Evolutionary conservation across 2,329 filamentous ascomycete species (phyloP).

Genomic region (Botrytis porri): DNA sequence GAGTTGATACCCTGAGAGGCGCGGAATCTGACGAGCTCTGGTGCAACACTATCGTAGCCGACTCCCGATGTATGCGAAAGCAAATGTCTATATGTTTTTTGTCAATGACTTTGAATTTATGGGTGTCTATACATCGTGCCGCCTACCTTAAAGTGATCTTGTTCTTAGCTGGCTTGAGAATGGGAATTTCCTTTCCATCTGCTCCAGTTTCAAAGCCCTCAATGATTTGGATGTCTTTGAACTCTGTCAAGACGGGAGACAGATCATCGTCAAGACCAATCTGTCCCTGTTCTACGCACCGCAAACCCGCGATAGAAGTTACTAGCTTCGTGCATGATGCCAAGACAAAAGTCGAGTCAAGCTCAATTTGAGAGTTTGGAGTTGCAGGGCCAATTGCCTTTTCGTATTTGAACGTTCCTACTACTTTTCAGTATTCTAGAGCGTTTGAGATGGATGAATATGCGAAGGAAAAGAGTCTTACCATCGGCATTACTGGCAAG

Average conservation of each 20-base stretch:
- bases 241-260: slow-evolving; percentile 28
- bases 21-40: not conserved
- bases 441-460: not conserved
- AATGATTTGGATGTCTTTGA: slow-evolving; percentile 32
- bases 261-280: slow-evolving; percentile 48
- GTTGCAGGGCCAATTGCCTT: slow-evolving; percentile 39
- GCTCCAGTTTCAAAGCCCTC: slow-evolving; percentile 27
- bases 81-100: slow-evolving; percentile 23
- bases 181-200: slow-evolving; percentile 21
- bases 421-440: not conserved
- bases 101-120: slow-evolving; percentile 1
- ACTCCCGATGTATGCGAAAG: slow-evolving; percentile 32
- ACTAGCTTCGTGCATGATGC: slow-evolving; percentile 58
- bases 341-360: slow-evolving; percentile 59
- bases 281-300: slow-evolving; percentile 52
- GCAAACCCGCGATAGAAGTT: slow-evolving; percentile 51
- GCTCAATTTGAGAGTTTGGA: slow-evolving; percentile 54
- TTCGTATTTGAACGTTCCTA: slow-evolving; percentile 40
- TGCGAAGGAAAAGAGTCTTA: not conserved
- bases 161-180: slow-evolving; percentile 26
- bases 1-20: not conserved
- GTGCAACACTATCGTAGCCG: slow-evolving; percentile 23
- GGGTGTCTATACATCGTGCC: not conserved
- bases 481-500: slow-evolving; percentile 26
- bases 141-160: slow-evolving; percentile 33